These are phyloP conservation scores for Aspergillus bertholletiae DNA, from an alignment of 495 filamentous ascomycete genomes.

Conservation along the genomic window DNA sequence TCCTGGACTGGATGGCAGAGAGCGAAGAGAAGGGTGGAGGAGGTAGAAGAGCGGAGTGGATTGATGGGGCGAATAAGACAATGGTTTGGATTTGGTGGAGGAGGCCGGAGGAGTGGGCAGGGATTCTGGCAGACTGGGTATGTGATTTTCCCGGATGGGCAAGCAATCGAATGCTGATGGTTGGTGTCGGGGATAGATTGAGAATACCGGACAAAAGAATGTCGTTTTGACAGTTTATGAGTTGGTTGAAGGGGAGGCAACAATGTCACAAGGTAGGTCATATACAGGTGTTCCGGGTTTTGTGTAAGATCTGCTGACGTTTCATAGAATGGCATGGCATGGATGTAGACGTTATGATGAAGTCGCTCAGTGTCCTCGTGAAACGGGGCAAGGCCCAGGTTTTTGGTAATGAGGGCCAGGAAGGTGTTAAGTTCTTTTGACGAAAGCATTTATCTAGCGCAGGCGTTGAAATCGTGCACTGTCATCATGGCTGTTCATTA, in stretches of 20 bases:
- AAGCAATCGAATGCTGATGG: background rate
- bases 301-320: constrained; percentile 17
- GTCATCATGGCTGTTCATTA: background rate
- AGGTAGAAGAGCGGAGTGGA: constrained; percentile 65
- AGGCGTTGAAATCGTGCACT: background rate
- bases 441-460: background rate
- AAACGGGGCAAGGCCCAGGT: constrained; percentile 90
- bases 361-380: constrained; percentile 72
- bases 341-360: constrained; percentile 73
- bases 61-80: constrained; percentile 40
- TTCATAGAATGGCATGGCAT: constrained; percentile 79
- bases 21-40: constrained; percentile 55
- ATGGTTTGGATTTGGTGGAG: constrained; percentile 67
- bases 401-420: constrained; percentile 80
- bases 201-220: constrained; percentile 69
- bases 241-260: constrained; percentile 63
- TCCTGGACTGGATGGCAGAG: constrained; percentile 70
- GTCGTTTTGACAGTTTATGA: constrained; percentile 76
- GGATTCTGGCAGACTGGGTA: constrained; percentile 57
- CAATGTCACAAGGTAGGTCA: constrained; percentile 51
- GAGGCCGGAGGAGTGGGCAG: constrained; percentile 72
- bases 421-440: constrained; percentile 96
- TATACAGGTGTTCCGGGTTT: background rate
- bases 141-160: constrained; percentile 10
- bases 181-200: constrained; percentile 53